Evolutionary conservation across 257 asterid genomes (phyloP).

Genomic region (Fraxinus anomala): DNA sequence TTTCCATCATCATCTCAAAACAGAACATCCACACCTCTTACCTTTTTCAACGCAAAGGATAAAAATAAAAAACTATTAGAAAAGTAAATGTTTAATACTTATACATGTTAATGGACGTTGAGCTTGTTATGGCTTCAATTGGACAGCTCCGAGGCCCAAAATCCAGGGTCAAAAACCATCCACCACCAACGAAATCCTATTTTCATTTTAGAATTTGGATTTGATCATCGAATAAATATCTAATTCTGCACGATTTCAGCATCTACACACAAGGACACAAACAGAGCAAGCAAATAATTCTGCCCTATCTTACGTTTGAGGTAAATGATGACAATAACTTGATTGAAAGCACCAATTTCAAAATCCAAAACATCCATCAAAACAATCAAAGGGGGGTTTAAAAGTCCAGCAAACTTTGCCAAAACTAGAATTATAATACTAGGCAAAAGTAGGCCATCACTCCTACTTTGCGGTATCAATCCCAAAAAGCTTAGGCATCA

Average conservation of each 20-base stretch:
- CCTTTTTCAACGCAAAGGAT: too few relatives aligned
- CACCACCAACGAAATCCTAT: background rate
- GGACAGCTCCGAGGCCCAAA: background rate
- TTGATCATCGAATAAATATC: too few relatives aligned
- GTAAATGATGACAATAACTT: conserved; percentile 24
- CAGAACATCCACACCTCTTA: too few relatives aligned
- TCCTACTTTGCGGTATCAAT: background rate
- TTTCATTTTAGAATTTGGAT: too few relatives aligned
- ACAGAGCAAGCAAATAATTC: background rate
- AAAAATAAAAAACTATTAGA: too few relatives aligned
- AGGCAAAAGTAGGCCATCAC: conserved; percentile 23
- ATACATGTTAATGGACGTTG: background rate
- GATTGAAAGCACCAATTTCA: conserved; percentile 15
- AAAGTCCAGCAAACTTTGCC: conserved; percentile 13
- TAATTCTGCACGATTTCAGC: background rate
- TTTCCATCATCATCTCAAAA: too few relatives aligned
- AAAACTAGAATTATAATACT: conserved; percentile 19
- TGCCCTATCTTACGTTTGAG: background rate
- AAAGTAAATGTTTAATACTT: too few relatives aligned
- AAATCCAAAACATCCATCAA: conserved; percentile 26
- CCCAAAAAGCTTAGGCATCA: conserved; percentile 43
- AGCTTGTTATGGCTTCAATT: background rate
- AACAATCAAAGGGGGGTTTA: conserved; percentile 15
- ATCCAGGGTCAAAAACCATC: background rate
- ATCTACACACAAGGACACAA: background rate